phyloP scores from a whole-genome alignment of 768 basidiomycete genomes.

The Mycena chlorophos region DNA sequence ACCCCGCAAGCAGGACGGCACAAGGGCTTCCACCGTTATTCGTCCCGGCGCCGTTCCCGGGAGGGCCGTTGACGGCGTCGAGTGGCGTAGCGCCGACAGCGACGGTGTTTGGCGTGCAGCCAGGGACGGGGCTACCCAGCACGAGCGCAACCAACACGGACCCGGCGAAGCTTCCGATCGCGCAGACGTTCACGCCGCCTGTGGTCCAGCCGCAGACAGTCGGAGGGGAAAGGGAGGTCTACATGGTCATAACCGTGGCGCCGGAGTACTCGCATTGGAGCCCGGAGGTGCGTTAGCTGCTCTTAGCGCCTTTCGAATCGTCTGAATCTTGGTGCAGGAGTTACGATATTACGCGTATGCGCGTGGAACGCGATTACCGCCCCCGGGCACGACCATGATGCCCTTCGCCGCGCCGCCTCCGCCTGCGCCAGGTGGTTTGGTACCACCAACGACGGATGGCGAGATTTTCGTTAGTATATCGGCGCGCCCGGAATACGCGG shows the following conservation, averaged over 20 bases:
- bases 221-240: slow-evolving; percentile 18
- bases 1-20: slow-evolving; percentile 32
- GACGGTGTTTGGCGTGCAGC: not conserved
- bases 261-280: slow-evolving; percentile 31
- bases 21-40: slow-evolving; percentile 43
- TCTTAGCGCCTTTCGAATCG: not conserved
- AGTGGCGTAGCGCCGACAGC: not conserved
- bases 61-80: not conserved
- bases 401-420: not conserved
- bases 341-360: slow-evolving; percentile 34
- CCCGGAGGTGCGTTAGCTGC: slow-evolving; percentile 31
- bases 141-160: slow-evolving; percentile 10
- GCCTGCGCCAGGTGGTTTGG: not conserved
- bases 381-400: slow-evolving; percentile 12
- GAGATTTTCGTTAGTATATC: slow-evolving; percentile 34
- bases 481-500: slow-evolving; percentile 33
- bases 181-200: slow-evolving; percentile 32
- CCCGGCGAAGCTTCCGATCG: slow-evolving; percentile 24
- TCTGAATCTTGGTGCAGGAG: slow-evolving; percentile 27
- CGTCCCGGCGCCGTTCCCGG: slow-evolving; percentile 28
- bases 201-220: slow-evolving; percentile 4
- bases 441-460: slow-evolving; percentile 17
- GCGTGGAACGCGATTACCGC: slow-evolving; percentile 26
- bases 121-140: not conserved
- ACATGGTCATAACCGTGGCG: slow-evolving; percentile 33